Percentiles rank a stretch among this genome's conserved stretches.
Conservation (phyloP, 1,139 yeast genomes). For the Geotrichum restrictum region DNA sequence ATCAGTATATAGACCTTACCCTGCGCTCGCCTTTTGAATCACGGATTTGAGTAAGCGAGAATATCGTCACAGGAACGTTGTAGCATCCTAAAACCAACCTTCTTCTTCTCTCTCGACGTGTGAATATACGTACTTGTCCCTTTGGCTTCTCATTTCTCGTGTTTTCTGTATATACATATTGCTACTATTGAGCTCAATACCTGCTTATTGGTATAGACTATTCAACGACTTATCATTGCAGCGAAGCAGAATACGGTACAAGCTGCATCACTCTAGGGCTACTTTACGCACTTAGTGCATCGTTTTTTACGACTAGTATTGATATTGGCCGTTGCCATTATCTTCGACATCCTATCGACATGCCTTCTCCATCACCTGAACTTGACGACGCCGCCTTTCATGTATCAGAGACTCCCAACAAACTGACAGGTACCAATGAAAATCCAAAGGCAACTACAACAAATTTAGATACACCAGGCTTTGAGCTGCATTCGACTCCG, state of each 20-base stretch:
- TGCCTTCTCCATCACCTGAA: slow-evolving; percentile 6
- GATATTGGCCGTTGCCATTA: too few relatives aligned
- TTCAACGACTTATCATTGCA: not conserved
- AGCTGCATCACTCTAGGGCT: too few relatives aligned
- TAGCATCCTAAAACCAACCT: not conserved
- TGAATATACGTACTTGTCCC: not conserved
- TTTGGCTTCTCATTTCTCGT: not conserved
- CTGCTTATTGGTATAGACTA: not conserved
- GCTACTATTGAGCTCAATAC: too few relatives aligned
- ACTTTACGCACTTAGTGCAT: too few relatives aligned
- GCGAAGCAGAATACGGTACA: too few relatives aligned
- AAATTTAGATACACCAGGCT: not conserved
- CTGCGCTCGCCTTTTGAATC: not conserved
- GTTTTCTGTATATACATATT: too few relatives aligned
- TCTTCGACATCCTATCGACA: too few relatives aligned
- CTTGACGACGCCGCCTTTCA: not conserved
- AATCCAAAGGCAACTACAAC: not conserved
- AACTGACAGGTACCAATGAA: not conserved
- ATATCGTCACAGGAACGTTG: too few relatives aligned
- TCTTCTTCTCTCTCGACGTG: not conserved
- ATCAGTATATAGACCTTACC: slow-evolving; percentile 1
- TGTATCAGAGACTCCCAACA: not conserved
- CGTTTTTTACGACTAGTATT: too few relatives aligned
- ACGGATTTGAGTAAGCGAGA: too few relatives aligned
- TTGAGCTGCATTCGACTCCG: slow-evolving; percentile 10